Conservation (phyloP, 2,329 filamentous ascomycete genomes). For the Botrytis fragariae region DNA sequence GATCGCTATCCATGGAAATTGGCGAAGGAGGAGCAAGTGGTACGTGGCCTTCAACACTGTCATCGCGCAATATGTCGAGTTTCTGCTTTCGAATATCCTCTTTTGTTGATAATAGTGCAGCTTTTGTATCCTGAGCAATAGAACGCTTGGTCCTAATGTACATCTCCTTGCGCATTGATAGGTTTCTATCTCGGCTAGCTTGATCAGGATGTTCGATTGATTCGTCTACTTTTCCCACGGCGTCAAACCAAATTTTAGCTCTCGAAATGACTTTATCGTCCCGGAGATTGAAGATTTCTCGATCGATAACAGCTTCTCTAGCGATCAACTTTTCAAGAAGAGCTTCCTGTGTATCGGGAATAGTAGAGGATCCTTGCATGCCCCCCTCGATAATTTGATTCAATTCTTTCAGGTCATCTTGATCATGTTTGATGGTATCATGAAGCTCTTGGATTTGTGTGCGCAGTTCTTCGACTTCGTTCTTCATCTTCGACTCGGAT, state of each 20-base stretch:
- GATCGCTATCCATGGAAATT: background rate
- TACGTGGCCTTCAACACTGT: background rate
- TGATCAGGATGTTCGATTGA: background rate
- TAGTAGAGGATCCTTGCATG: background rate
- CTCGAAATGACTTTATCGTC: background rate
- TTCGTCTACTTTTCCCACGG: conserved; percentile 1
- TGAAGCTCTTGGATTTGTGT: background rate
- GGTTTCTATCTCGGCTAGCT: background rate
- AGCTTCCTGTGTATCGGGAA: background rate
- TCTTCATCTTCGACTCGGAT: background rate
- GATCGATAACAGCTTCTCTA: background rate
- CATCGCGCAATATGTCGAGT: background rate
- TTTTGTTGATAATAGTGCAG: background rate
- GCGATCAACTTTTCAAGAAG: background rate
- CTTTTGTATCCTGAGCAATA: background rate
- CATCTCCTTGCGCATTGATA: background rate
- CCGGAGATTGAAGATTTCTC: background rate
- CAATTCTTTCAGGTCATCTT: background rate
- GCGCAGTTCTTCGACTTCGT: background rate
- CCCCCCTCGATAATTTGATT: background rate
- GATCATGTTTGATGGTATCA: background rate
- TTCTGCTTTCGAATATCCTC: conserved; percentile 1
- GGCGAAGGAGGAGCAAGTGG: background rate
- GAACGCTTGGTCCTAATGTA: background rate
- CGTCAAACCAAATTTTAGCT: background rate